These are phyloP conservation scores for Chimonanthus salicifolius DNA, from an alignment of 164 flowering plant genomes.

Conservation along the genomic window DNA sequence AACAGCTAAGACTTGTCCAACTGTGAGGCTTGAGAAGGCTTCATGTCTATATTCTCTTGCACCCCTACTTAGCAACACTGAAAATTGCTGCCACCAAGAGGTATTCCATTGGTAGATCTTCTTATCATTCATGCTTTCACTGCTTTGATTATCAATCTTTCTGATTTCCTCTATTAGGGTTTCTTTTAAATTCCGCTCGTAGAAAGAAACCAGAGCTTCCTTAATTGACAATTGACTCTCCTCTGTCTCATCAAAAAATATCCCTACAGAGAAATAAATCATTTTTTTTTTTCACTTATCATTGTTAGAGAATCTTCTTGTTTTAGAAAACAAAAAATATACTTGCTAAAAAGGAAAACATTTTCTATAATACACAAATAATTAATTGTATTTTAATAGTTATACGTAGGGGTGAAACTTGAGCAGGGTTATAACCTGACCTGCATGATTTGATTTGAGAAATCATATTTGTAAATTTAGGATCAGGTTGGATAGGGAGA, in stretches of 20 bases:
- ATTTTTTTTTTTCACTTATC: not conserved
- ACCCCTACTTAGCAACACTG: slow-evolving; percentile 6
- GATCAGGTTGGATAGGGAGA: no score
- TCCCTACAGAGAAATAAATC: slow-evolving; percentile 18
- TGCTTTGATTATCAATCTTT: not conserved
- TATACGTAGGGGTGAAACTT: no score
- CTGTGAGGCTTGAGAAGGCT: slow-evolving; percentile 9
- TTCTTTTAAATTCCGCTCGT: not conserved
- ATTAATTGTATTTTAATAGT: no score
- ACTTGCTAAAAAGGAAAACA: not conserved
- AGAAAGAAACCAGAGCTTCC: slow-evolving; percentile 4
- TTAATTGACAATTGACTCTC: slow-evolving; percentile 9
- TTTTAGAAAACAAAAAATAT: not conserved
- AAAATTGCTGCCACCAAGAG: slow-evolving; percentile 17
- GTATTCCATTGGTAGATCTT: slow-evolving; percentile 36
- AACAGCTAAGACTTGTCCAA: slow-evolving; percentile 7
- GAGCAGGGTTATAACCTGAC: no score
- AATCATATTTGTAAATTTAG: no score
- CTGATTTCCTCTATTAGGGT: not conserved
- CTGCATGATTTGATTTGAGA: no score
- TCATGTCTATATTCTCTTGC: slow-evolving; percentile 12
- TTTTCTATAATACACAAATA: no score
- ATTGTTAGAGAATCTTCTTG: no score
- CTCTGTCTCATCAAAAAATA: slow-evolving; percentile 15
- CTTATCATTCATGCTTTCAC: slow-evolving; percentile 1